phyloP scores from a whole-genome alignment of 148 eudicot genomes.

The Arbutus unedo region DNA sequence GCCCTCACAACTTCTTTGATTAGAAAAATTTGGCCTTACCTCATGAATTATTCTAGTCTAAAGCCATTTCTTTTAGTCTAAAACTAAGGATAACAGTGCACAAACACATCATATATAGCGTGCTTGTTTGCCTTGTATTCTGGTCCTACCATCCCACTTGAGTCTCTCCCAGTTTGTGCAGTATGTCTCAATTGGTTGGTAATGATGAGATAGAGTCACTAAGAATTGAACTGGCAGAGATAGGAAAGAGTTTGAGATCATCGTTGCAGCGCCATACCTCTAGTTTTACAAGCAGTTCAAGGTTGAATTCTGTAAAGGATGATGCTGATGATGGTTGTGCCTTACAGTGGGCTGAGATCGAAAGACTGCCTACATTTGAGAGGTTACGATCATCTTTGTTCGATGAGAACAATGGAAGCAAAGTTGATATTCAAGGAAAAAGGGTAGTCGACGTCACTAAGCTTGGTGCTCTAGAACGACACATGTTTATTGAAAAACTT shows the following conservation, averaged over 20 bases:
- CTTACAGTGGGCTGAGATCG: conserved; percentile 56
- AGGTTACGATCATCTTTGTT: conserved; percentile 61
- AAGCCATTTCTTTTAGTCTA: not conserved
- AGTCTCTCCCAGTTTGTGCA: conserved; percentile 2
- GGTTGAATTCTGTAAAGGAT: conserved; percentile 28
- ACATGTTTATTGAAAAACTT: conserved; percentile 69
- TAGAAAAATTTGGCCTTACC: conserved; percentile 12
- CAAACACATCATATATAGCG: not conserved
- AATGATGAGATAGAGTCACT: conserved; percentile 39
- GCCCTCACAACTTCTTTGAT: not conserved
- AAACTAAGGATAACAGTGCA: not conserved
- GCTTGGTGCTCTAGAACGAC: conserved; percentile 66
- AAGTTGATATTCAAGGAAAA: conserved; percentile 38
- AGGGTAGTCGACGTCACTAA: conserved; percentile 56
- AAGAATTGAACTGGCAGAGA: conserved; percentile 39
- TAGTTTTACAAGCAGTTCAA: conserved; percentile 38
- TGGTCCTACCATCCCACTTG: not conserved
- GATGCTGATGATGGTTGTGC: conserved; percentile 41
- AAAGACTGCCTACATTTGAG: conserved; percentile 71
- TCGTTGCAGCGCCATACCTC: conserved; percentile 32
- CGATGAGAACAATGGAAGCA: conserved; percentile 37
- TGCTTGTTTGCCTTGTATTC: not conserved
- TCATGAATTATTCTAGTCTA: not conserved
- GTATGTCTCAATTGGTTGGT: conserved; percentile 41
- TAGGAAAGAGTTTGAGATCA: conserved; percentile 45